phyloP scores from a whole-genome alignment of 164 flowering plant species.

The Umbellularia californica region DNA sequence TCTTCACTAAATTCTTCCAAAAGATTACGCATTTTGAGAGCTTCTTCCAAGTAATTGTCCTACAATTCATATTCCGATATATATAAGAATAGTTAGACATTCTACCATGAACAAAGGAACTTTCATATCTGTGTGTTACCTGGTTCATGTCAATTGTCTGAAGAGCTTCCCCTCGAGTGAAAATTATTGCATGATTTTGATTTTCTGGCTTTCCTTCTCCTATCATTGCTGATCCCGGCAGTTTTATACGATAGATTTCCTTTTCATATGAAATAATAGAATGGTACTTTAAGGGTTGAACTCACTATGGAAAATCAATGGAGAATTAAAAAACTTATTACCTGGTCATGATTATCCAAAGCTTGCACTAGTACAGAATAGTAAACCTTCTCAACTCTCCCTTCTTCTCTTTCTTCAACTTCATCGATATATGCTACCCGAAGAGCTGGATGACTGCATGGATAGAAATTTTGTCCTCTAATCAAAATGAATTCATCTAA shows the following conservation, averaged over 20 bases:
- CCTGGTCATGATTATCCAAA: constrained; percentile 94
- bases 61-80: constrained; percentile 14
- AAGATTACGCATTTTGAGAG: constrained; percentile 98
- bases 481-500: constrained; percentile 6
- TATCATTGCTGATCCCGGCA: constrained; percentile 88
- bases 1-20: constrained; percentile 91
- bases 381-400: constrained; percentile 71
- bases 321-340: constrained; percentile 23
- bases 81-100: constrained; percentile 7
- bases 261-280: constrained; percentile 18
- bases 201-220: constrained; percentile 99
- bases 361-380: constrained; percentile 94
- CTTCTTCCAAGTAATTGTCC: constrained; percentile 99
- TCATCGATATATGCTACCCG: constrained; percentile 99
- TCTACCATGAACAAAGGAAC: neutral
- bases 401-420: constrained; percentile 86
- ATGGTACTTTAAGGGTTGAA: neutral
- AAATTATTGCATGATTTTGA: constrained; percentile 96
- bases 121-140: constrained; percentile 29
- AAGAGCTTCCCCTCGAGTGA: constrained; percentile 94
- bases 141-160: constrained; percentile 99
- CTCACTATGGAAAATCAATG: neutral
- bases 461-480: constrained; percentile 3
- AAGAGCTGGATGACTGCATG: constrained; percentile 75
- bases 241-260: constrained; percentile 95